These are phyloP conservation scores for Venturia carpophila DNA, from an alignment of 2,329 filamentous ascomycete species.

Conservation along the genomic window DNA sequence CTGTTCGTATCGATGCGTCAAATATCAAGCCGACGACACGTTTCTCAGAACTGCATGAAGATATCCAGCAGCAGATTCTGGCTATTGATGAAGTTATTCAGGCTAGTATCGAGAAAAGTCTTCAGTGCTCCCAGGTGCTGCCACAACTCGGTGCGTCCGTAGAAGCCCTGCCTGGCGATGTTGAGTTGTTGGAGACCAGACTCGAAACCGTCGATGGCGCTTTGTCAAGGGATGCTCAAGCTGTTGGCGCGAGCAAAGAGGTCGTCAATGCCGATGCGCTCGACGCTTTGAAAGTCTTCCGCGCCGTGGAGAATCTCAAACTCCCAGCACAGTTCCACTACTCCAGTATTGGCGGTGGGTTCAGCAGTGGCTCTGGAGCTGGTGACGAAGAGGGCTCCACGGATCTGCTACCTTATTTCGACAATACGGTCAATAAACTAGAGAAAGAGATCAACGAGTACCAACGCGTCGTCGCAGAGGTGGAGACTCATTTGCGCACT, in stretches of 20 bases:
- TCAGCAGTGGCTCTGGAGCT: not conserved
- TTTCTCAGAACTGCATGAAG: conserved; percentile 80
- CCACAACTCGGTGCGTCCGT: conserved; percentile 56
- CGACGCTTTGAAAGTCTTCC: conserved; percentile 64
- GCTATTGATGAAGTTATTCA: conserved; percentile 73
- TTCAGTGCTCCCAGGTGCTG: conserved; percentile 62
- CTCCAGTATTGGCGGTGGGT: conserved; percentile 1
- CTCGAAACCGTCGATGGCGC: conserved; percentile 56
- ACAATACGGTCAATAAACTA: conserved; percentile 27
- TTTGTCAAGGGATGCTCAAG: conserved; percentile 54
- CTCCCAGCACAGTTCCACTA: conserved; percentile 56
- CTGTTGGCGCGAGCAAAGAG: conserved; percentile 50
- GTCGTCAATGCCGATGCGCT: conserved; percentile 58
- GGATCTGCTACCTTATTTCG: conserved; percentile 42
- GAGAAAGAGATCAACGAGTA: conserved; percentile 33
- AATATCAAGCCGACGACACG: conserved; percentile 81
- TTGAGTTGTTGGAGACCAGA: conserved; percentile 54
- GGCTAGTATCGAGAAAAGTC: conserved; percentile 66
- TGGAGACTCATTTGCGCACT: conserved; percentile 42
- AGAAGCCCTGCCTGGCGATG: conserved; percentile 56
- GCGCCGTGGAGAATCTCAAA: conserved; percentile 65
- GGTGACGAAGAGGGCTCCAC: conserved; percentile 23
- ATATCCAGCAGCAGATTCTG: conserved; percentile 71
- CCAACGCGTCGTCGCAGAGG: conserved; percentile 38
- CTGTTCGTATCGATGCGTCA: conserved; percentile 68